Base-by-base conservation (phyloP, 1,284 basidiomycete genomes). In the Naganishia sp. region DNA sequence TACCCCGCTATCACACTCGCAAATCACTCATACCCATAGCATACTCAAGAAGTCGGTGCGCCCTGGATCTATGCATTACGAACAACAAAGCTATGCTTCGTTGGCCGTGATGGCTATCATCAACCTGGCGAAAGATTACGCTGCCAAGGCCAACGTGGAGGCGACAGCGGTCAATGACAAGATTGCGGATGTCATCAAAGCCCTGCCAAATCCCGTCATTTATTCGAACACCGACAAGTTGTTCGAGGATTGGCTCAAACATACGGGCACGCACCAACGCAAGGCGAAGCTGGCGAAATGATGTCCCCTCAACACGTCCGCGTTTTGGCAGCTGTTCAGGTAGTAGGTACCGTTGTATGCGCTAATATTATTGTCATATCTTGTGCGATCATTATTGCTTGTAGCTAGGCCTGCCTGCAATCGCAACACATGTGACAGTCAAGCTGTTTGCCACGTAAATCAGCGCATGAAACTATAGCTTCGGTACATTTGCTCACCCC, bases 31-130 rank as follows among this genome's bases (percentile, higher is more conserved):
- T 55, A 69, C 68, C 16, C 72, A 71, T 56, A 75, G 75, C 0
- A 71, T 77, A 5, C 70, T 80, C 2, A 76, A 78, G 2, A 82
- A 87, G 25, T 90, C 90, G 16, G 83, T 92, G 44, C 83, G 86
- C 3, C 85, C 86, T 25, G 86, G 86, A 50, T 90, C 89, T 7
- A 86, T 89, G 6, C 92, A 93, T 74, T 87, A 87, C 21, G 83
- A 85, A 54, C 90, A 94, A 74, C 94, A 97, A 80, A 96, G 92
- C 1, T 94, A 94, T 72, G 89, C 95, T 42, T 91, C 89, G 9
- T 84, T 97, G 25, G 92, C 93, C 5, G 90, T 97, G 31, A 82
- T 96, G 66, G 92, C 92, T 9, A 86, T 97, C 76, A 93, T 92
- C 80, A 85, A 90, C 45, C 85, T 95, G 80, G 84, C 88, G 7